phyloP scores from a whole-genome alignment of 495 filamentous ascomycete species.

The Neohortaea acidophila region DNA sequence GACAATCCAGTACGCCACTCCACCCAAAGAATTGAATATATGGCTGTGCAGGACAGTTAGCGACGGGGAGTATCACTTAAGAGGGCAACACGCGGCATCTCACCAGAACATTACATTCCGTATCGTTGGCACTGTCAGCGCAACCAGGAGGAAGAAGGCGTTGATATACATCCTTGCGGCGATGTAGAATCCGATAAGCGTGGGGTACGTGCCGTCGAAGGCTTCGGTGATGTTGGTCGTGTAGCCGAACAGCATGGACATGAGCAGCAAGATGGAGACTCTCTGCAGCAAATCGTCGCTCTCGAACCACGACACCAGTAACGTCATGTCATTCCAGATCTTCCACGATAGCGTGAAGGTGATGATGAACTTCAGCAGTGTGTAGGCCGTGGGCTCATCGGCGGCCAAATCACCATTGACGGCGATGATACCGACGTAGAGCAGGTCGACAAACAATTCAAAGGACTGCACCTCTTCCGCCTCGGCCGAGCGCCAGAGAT shows the following conservation, averaged over 20 bases:
- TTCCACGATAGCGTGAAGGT: conserved; percentile 45
- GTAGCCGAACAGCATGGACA: conserved; percentile 40
- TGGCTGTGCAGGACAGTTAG: too few relatives aligned
- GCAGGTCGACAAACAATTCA: conserved; percentile 42
- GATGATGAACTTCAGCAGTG: conserved; percentile 37
- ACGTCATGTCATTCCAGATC: conserved; percentile 41
- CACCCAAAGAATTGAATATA: conserved; percentile 25
- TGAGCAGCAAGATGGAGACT: conserved; percentile 37
- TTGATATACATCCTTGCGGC: conserved; percentile 37
- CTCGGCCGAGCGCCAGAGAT: conserved; percentile 41
- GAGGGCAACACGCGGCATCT: too few relatives aligned
- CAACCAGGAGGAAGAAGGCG: conserved; percentile 29
- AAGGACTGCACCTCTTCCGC: conserved; percentile 39
- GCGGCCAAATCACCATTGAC: conserved; percentile 42
- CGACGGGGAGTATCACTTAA: too few relatives aligned
- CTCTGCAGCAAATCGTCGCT: conserved; percentile 41
- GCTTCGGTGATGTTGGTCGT: conserved; percentile 43
- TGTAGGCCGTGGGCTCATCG: conserved; percentile 34
- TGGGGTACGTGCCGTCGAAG: conserved; percentile 34
- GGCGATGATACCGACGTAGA: conserved; percentile 45
- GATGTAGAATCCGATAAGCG: conserved; percentile 41
- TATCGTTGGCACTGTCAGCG: conserved; percentile 37
- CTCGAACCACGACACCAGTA: conserved; percentile 42
- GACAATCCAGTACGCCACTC: conserved; percentile 38
- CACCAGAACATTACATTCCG: conserved; percentile 36